These are phyloP conservation scores for Cryomyces minteri DNA, from an alignment of 495 filamentous ascomycete genomes.

Conservation along the genomic window DNA sequence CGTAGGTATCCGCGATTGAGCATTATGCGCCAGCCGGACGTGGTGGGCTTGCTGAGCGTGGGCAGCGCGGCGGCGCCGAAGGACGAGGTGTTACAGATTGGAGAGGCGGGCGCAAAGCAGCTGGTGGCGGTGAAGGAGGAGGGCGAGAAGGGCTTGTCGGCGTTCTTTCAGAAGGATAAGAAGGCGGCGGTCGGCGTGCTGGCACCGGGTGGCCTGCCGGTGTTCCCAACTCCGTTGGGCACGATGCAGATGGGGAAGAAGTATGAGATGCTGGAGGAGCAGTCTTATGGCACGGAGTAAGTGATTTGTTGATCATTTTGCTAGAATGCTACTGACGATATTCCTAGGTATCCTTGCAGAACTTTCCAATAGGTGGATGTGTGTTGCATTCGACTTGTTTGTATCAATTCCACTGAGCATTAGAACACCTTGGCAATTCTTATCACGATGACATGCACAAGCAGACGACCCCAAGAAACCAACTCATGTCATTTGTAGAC, in stretches of 20 bases:
- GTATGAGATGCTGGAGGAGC: constrained; percentile 35
- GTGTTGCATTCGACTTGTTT: too few species aligned
- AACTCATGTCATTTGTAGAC: too few species aligned
- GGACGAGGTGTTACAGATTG: constrained; percentile 56
- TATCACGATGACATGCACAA: too few species aligned
- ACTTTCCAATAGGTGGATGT: constrained; percentile 11
- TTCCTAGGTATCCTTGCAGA: constrained; percentile 19
- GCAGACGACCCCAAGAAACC: too few species aligned
- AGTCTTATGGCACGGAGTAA: constrained; percentile 37
- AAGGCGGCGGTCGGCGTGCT: constrained; percentile 44
- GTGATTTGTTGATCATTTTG: constrained; percentile 13
- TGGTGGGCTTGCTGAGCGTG: constrained; percentile 67
- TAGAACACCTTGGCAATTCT: too few species aligned
- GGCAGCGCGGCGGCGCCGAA: constrained; percentile 68
- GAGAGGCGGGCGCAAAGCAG: constrained; percentile 65
- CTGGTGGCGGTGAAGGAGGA: constrained; percentile 65
- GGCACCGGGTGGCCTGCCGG: constrained; percentile 58
- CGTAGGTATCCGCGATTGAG: constrained; percentile 72
- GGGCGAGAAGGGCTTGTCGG: constrained; percentile 51
- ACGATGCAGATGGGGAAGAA: constrained; percentile 31
- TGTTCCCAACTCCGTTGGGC: constrained; percentile 51
- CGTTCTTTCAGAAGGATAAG: constrained; percentile 51
- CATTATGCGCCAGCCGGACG: constrained; percentile 66
- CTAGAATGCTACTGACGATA: not conserved
- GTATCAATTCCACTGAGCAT: too few species aligned